Base-by-base conservation (phyloP, 768 basidiomycete species). In the Amanita thiersii region DNA sequence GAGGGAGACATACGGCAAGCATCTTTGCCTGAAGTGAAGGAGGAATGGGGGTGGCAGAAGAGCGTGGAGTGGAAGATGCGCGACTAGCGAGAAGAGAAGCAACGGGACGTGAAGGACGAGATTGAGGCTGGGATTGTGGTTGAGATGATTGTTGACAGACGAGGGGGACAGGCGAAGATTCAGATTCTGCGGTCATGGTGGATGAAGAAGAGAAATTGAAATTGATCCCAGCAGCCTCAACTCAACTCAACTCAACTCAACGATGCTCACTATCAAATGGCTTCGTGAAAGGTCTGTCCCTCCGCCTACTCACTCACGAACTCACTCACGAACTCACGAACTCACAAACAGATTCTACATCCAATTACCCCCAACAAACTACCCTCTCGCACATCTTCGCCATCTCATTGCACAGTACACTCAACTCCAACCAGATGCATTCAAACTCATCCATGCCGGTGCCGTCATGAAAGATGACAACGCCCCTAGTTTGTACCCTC, bases 11-110 rank as follows among this genome's bases (percentile, higher is more conserved):
- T 57, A 93, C 90, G 20, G 84, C 87, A 30, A 86, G 87, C 84
- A 97, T 86, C 69, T 91, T 96, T 47, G 87, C 89, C 57, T 92
- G 91, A 33, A 98, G 72, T 34, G 78, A 73, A 0, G 92, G 88
- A 0, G 93, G 93, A 47, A 98, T 86, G 35, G 85, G 82, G 0
- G 82, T 82, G 14, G 73, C 60, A 30, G 64, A 61, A 46, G 56
- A 44, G 49, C 9, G 9, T 30, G 29, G 43, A 1, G 41, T 18
- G 53, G 45, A 58, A 46, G 43, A 55, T 59, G 62, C 45, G 26
- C 50, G 52, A 41, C 61, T 66, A 31, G 64, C 57, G 47, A 79
- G 70, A 33, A 79, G 64, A 44, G 65, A 60, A 18, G 64, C 64
- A 54, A 66, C 49, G 34, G 60, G 49, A 50, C 61, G 52, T n/a